Base-by-base conservation (phyloP, 306 rosid species). In the Acmispon strigosus region DNA sequence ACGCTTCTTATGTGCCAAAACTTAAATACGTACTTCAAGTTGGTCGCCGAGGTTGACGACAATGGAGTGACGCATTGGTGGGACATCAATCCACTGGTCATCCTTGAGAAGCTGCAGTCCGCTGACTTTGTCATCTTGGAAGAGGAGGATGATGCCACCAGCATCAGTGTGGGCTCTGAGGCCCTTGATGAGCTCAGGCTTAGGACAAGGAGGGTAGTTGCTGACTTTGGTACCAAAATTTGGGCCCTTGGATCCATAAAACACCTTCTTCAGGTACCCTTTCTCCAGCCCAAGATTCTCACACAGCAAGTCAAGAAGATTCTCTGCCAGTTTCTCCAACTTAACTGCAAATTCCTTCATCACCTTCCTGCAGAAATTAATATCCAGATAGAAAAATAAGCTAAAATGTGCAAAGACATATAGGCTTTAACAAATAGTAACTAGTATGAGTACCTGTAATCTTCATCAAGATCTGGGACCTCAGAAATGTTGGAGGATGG, bases 21-120 rank as follows among this genome's bases (percentile, higher is more conserved):
- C 37, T 32, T 6, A 6, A 4, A 8, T 32, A 32, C 19, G 2
- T 44, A 94, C 99, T 92, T 95, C 99, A 32, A 95, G 96, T 80
- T 95, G 99, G 68, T 95, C 99, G n/a, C 97, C 99, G 6, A 91
- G 82, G 85, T 94, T 94, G 91, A 91, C 70, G 58, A 95, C 99
- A 63, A 95, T 89, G 80, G 99, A 91, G 86, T 95, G 97, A 70
- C 81, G 96, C 92, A 91, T 75, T 6, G 97, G 99, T 0, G 99
- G 99, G 66, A 95, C 99, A 78, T 89, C 96, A 27, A 89, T 58
- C 99, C 99, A 95, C 10, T 89, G 66, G 10, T 72, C 96, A 55
- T 86, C 96, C 76, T 95, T 95, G 66, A 95, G 97, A 2, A 95
- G 97, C 84, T 95, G 99, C 18, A 95, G 82, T 6, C 99, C 99